Evolutionary conservation across 2,329 filamentous ascomycete species (phyloP), one percentile per base, ranked within the genome.

Genomic region (Xenosphaeropsis pyriputrescens): DNA sequence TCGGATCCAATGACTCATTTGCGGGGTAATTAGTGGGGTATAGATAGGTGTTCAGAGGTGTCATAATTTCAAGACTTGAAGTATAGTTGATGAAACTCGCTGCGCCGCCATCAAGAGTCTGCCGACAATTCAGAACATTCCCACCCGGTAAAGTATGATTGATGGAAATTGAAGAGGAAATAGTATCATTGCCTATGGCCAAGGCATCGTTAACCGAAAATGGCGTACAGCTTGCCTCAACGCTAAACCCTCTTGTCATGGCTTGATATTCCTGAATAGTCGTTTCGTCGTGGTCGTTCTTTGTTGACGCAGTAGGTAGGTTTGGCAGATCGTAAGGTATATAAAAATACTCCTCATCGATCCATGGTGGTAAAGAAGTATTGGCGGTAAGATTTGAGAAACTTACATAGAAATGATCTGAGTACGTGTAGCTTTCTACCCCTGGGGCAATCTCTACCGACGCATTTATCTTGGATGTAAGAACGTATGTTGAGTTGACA

Each of bases 301-400:
- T 5, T 9, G 12, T 26, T 6, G 22, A 26, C 30, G n/a, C 35
- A 2, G 3, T 16, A 13, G 22, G 12, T 3, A 34, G 6, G 3
- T 36, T 8, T 2, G 51, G 6, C 9, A 45, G 42, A 9, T 16
- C n/a, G 30, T 69, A 60, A 0, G 68, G 66, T 0, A 72, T 41
- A 33, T 74, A 77, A 8, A 61, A 65, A 11, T 57, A 60, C 0
- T 57, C 45, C 0, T 50, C 18, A 1, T 67, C 61, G 0, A 64
- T 57, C 72, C 73, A 77, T 0, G 67, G 47, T 0, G 69, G 65
- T 0, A 75, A 49, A 0, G 56, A 43, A 0, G 65, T 70, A 0
- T 56, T 54, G 0, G 49, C 44, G 0, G 61, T 63, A 0, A 63
- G 33, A 17, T 75, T 74, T 0, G 69, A 62, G 37, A 64, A 55